Base-by-base conservation (phyloP, 176 grass and related monocot genomes). In the Aegilops bicornis region DNA sequence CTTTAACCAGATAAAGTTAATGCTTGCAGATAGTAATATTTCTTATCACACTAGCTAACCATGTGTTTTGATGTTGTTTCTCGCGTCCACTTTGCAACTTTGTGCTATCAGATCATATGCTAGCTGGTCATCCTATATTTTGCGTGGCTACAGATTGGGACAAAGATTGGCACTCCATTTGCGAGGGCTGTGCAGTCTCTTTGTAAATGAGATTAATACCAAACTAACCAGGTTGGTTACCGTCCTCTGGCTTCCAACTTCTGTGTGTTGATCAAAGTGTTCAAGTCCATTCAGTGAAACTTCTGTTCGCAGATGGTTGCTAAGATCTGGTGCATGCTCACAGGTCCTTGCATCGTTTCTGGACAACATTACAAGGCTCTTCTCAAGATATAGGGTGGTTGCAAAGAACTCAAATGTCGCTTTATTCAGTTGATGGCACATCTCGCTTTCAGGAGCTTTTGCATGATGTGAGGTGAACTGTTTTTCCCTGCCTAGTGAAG, bases 341-440 rank as follows among this genome's bases (percentile, higher is more conserved):
- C 88, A 98, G 93, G 86, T 78, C 89, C 54, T 78, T 94, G 82
- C 69, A 84, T 86, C 91, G 93, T 78, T 77, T 94, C 45, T 90
- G 82, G 69, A 95, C 67, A 92, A 98, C 91, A 86, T 56, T 95
- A 81, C 82, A 86, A 50, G 96, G 96, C 74, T 98, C 96, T 87
- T 79, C 81, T 79, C 60, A 85, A 58, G 96, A 98, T 84, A 95
- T 95, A 71, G 96, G 96, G 67, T 98, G 96, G 96, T 64, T 98
- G 60, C 91, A 94, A 87, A 94, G 83, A 88, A 86, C 86, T 30
- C 76, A 86, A 81, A 71, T 80, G 32, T 81, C 89, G 6, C 86
- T 92, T 66, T 47, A 59, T 68, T 79, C 90, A 77, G 78, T 88
- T 50, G 93, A 98, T 84, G 91, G 93, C 19, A 95, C 96, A 81